Evolutionary conservation across 176 grass and related monocot species (phyloP), one percentile per base, ranked within the genome.

Genomic region (Tillandsia leiboldiana): DNA sequence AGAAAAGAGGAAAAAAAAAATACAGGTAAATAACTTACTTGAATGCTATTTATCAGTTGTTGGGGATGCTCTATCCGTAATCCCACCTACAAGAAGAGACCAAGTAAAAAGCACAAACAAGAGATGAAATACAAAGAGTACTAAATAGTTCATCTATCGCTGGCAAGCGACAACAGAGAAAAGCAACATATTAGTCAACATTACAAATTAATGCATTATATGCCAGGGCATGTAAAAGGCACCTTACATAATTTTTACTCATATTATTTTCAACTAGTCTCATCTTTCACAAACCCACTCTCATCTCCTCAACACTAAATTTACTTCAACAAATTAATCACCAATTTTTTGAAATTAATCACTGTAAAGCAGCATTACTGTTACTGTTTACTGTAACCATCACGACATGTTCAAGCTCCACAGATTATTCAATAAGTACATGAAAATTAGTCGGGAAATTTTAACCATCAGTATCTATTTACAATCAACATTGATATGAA

Each of bases 1-100:
- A 71, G n/a, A 73, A 69, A 9, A 79, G 29, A 3, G 10, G 49
- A 50, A 69, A 14, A 51, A 67, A 72, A 48, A 2, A 53, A 82
- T 20, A 20, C 74, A 74, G n/a, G 18, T 78, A 69, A 20, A 61
- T 48, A 47, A 67, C 85, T 87, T 87, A 97, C 93, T 87, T 97
- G 93, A 69, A 97, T 97, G 72, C 14, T 75, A 56, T 96, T 85
- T 83, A 96, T 96, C 57, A 90, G 50, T 77, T 92, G 86, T 90
- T 97, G 94, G 15, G 93, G 94, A 58, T 97, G 94, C 49, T 97
- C 94, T 73, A 97, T 90, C 81, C 89, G 83, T 75, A 97, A 85
- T 22, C 89, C 94, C 74, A 97, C 86, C 94, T 92, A 79, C 65
- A 79, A 74, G 51, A 81, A 74, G 2, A 82, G 48, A 23, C 10